Evolutionary conservation across 495 filamentous ascomycete genomes (phyloP).

Genomic region (Penicillium robsamsonii): DNA sequence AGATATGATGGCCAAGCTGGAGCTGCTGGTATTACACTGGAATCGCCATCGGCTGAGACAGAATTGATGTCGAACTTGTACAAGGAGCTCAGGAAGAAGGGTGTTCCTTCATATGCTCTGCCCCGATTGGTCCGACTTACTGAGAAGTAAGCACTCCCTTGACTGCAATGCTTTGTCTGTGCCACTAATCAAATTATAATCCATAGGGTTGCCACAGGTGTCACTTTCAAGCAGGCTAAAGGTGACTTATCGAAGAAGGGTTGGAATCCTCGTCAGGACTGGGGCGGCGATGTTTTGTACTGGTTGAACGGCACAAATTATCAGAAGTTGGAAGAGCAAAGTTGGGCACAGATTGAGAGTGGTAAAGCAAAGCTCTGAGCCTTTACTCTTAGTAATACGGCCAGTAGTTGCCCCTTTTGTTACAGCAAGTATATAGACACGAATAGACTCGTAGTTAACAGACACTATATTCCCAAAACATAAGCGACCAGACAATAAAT

Average conservation of each 20-base stretch:
- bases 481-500: too few relatives aligned
- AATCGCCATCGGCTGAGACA: constrained; percentile 31
- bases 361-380: constrained; percentile 47
- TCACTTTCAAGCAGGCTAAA: constrained; percentile 55
- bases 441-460: too few relatives aligned
- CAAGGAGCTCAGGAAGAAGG: constrained; percentile 43
- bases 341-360: constrained; percentile 46
- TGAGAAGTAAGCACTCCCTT: constrained; percentile 40
- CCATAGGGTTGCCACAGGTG: constrained; percentile 46
- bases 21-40: constrained; percentile 49
- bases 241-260: constrained; percentile 45
- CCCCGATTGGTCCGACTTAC: constrained; percentile 50
- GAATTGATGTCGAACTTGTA: constrained; percentile 40
- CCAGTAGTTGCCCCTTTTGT: too few relatives aligned
- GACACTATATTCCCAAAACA: too few relatives aligned
- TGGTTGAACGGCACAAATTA: constrained; percentile 49
- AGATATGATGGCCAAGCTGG: constrained; percentile 55
- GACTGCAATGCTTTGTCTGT: background rate
- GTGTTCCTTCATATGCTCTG: constrained; percentile 50
- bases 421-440: too few relatives aligned
- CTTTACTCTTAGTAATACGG: background rate
- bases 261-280: constrained; percentile 41
- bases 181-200: constrained; percentile 3
- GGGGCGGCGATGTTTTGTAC: constrained; percentile 43
- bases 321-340: constrained; percentile 35